Conservation (phyloP, 352 stramenopile species). For the Phytophthora multivora region DNA sequence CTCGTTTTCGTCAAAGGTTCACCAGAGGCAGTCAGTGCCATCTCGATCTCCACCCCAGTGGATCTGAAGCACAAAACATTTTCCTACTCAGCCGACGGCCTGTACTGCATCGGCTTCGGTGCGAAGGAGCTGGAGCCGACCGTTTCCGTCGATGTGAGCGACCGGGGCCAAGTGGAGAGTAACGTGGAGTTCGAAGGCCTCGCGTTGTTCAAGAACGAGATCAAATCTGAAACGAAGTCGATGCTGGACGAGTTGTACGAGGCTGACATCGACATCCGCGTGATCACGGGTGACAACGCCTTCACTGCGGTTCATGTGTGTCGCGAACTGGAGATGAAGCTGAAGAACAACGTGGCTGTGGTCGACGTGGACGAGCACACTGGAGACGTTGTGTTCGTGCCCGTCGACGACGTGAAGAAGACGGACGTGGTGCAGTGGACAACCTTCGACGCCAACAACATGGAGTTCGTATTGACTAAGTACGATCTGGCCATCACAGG, state of each 20-base stretch:
- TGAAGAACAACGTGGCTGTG: slow-evolving; percentile 48
- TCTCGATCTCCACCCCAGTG: slow-evolving; percentile 40
- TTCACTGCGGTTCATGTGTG: slow-evolving; percentile 54
- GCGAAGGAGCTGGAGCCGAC: slow-evolving; percentile 31
- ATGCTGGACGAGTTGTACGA: slow-evolving; percentile 71
- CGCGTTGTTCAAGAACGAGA: slow-evolving; percentile 83
- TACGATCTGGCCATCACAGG: slow-evolving; percentile 58
- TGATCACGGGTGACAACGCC: slow-evolving; percentile 86
- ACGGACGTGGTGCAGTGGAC: slow-evolving; percentile 37
- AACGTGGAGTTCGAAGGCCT: slow-evolving; percentile 70
- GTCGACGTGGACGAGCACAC: slow-evolving; percentile 39
- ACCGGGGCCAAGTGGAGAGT: slow-evolving; percentile 54
- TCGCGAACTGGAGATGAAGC: slow-evolving; percentile 42
- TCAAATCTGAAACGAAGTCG: slow-evolving; percentile 69
- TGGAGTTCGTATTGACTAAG: slow-evolving; percentile 24
- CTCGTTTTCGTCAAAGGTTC: slow-evolving; percentile 63
- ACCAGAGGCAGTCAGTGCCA: slow-evolving; percentile 42
- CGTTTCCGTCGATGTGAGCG: slow-evolving; percentile 19
- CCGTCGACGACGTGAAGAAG: slow-evolving; percentile 37
- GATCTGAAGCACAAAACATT: slow-evolving; percentile 56
- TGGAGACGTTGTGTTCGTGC: slow-evolving; percentile 28
- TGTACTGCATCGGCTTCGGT: slow-evolving; percentile 66
- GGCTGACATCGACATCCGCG: slow-evolving; percentile 65
- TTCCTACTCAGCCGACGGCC: slow-evolving; percentile 55
- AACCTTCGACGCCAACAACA: slow-evolving; percentile 31